phyloP scores from a whole-genome alignment of 352 stramenopile genomes.

The Globisporangium cystogenes region DNA sequence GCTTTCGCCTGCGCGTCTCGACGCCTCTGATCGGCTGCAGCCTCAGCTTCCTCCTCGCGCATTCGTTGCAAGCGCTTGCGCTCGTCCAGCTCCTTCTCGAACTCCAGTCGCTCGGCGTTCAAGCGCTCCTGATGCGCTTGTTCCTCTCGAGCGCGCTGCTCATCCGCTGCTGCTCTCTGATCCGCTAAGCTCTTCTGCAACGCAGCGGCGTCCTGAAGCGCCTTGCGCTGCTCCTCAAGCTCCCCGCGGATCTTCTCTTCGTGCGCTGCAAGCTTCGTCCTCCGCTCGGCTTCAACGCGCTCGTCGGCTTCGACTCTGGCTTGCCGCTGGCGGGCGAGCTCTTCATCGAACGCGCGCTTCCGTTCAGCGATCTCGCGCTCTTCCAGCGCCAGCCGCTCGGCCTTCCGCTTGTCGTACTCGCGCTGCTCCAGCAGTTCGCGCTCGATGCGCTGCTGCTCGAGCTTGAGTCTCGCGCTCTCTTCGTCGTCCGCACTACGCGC shows the following conservation, averaged over 20 bases:
- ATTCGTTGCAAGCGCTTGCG: slow-evolving; percentile 6
- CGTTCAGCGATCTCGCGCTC: slow-evolving; percentile 27
- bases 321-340: slow-evolving; percentile 28
- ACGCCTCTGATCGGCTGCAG: slow-evolving; percentile 18
- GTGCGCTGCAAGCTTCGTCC: slow-evolving; percentile 20
- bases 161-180: slow-evolving; percentile 5
- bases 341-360: slow-evolving; percentile 35
- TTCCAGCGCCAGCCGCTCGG: slow-evolving; percentile 31
- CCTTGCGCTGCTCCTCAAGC: slow-evolving; percentile 26
- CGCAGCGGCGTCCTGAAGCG: slow-evolving; percentile 22
- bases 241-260: slow-evolving; percentile 27
- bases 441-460: slow-evolving; percentile 33
- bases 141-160: slow-evolving; percentile 4
- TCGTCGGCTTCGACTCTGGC: slow-evolving; percentile 34
- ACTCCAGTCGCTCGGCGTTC: slow-evolving; percentile 12
- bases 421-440: slow-evolving; percentile 43
- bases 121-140: slow-evolving; percentile 18
- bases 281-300: slow-evolving; percentile 18
- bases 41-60: slow-evolving; percentile 18
- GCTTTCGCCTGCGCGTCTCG: slow-evolving; percentile 13
- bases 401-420: slow-evolving; percentile 37
- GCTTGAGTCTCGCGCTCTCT: slow-evolving; percentile 15
- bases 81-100: slow-evolving; percentile 15
- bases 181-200: slow-evolving; percentile 20
- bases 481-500: not conserved